Percentiles rank a stretch among this genome's conserved stretches.
Evolutionary conservation across 345 rosid species (phyloP).

Genomic region (Dimocarpus longan): DNA sequence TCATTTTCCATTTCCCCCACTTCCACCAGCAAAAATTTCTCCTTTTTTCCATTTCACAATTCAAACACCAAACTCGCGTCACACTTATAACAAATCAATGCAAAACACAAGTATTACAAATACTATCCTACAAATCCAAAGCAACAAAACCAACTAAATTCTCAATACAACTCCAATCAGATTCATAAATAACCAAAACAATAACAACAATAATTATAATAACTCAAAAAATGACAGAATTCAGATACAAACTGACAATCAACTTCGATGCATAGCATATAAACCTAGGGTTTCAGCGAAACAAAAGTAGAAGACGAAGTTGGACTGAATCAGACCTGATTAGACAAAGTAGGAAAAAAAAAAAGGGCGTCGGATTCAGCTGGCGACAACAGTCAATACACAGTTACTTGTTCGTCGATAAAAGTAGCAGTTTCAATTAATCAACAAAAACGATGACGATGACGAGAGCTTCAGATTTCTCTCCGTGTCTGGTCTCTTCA

Average conservation of each 20-base stretch:
- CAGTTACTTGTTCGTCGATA: background rate
- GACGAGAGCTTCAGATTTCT: conserved; percentile 20
- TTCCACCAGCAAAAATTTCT: background rate
- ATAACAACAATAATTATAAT: no score
- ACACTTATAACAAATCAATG: conserved; percentile 6
- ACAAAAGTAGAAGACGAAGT: background rate
- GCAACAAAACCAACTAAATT: background rate
- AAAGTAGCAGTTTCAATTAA: background rate
- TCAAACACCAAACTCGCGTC: background rate
- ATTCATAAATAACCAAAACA: background rate
- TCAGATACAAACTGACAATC: background rate
- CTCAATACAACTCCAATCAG: background rate
- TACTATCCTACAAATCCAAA: conserved; percentile 1
- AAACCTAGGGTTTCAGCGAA: conserved; percentile 23
- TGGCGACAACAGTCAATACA: background rate
- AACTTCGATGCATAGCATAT: conserved; percentile 13
- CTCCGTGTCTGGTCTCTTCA: conserved; percentile 11
- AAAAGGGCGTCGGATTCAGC: conserved; percentile 10
- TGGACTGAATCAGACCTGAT: conserved; percentile 26
- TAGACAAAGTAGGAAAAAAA: background rate
- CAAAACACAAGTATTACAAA: background rate
- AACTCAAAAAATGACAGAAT: background rate
- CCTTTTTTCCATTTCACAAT: background rate
- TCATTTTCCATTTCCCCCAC: background rate
- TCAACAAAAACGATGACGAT: conserved; percentile 23